Evolutionary conservation across 768 basidiomycete species (phyloP).

Genomic region (Calocybe cyanea): DNA sequence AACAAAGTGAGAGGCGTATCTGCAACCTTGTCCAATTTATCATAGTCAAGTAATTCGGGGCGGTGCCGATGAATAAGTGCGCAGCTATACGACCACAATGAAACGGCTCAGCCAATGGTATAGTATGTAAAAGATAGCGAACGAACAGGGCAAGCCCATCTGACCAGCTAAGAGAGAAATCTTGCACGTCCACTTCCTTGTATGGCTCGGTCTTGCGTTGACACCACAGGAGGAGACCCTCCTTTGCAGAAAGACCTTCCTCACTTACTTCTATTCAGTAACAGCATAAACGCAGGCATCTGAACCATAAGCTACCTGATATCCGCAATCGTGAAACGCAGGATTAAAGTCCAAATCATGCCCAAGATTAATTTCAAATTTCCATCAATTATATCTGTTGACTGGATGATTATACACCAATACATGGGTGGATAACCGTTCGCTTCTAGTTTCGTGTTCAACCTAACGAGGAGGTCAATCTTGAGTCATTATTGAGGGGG

Average conservation of each 20-base stretch:
- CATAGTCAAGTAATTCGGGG: slow-evolving; percentile 90
- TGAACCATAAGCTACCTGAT: slow-evolving; percentile 66
- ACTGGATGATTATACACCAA: slow-evolving; percentile 23
- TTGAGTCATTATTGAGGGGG: slow-evolving; percentile 6
- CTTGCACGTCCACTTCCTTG: slow-evolving; percentile 87
- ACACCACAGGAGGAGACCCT: slow-evolving; percentile 96
- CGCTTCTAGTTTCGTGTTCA: slow-evolving; percentile 91
- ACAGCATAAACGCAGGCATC: slow-evolving; percentile 3
- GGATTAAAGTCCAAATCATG: slow-evolving; percentile 98
- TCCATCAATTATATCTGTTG: slow-evolving; percentile 96
- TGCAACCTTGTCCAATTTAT: slow-evolving; percentile 74
- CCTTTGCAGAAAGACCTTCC: slow-evolving; percentile 98
- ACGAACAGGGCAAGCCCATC: slow-evolving; percentile 93
- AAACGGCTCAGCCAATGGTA: slow-evolving; percentile 8
- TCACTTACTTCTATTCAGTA: slow-evolving; percentile 50
- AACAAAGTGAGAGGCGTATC: slow-evolving; percentile 8
- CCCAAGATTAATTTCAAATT: slow-evolving; percentile 97
- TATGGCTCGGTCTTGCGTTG: slow-evolving; percentile 94
- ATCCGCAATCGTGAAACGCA: slow-evolving; percentile 96
- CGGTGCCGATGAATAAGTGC: slow-evolving; percentile 97
- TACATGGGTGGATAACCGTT: slow-evolving; percentile 84
- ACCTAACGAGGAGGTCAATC: slow-evolving; percentile 46
- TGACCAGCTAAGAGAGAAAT: slow-evolving; percentile 90
- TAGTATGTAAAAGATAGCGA: slow-evolving; percentile 9
- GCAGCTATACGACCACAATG: slow-evolving; percentile 54